Evolutionary conservation across 1,139 yeast species (phyloP).

Genomic region (Ogataea hybrid): DNA sequence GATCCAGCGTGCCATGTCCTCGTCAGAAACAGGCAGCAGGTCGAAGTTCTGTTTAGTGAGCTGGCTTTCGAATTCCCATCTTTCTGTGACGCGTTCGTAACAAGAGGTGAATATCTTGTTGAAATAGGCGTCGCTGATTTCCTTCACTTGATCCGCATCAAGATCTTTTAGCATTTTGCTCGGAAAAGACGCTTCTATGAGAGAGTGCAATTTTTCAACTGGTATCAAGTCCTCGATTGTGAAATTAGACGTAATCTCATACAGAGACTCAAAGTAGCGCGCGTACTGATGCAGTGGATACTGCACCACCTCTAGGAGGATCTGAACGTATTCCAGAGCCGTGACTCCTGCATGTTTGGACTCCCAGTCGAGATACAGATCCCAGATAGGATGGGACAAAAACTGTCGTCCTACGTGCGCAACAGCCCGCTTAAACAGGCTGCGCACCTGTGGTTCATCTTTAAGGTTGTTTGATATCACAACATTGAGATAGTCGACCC

Average conservation of each 20-base stretch:
- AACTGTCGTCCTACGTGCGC: constrained; percentile 53
- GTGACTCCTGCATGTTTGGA: constrained; percentile 30
- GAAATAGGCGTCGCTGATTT: constrained; percentile 43
- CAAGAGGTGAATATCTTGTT: constrained; percentile 43
- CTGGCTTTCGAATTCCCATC: constrained; percentile 62
- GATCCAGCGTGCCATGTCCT: constrained; percentile 49
- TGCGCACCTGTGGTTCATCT: constrained; percentile 35
- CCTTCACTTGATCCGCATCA: constrained; percentile 29
- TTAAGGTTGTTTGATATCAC: constrained; percentile 38
- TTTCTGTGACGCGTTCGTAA: constrained; percentile 48
- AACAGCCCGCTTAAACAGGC: constrained; percentile 41
- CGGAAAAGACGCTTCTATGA: constrained; percentile 14
- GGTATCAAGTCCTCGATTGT: constrained; percentile 36
- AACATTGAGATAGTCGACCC: constrained; percentile 63
- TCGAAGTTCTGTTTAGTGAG: constrained; percentile 46
- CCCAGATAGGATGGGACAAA: constrained; percentile 66
- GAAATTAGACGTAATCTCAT: constrained; percentile 40
- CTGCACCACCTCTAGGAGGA: constrained; percentile 43
- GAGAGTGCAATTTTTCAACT: constrained; percentile 22
- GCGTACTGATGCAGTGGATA: constrained; percentile 73
- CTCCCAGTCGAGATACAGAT: constrained; percentile 53
- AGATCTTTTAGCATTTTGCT: constrained; percentile 22
- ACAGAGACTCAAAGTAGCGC: constrained; percentile 53
- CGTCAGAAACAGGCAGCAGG: constrained; percentile 34
- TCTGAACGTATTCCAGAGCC: constrained; percentile 33